Evolutionary conservation across 2,329 filamentous ascomycete species (phyloP), one percentile per base, ranked within the genome.

Genomic region (Pseudogymnoascus sp.): DNA sequence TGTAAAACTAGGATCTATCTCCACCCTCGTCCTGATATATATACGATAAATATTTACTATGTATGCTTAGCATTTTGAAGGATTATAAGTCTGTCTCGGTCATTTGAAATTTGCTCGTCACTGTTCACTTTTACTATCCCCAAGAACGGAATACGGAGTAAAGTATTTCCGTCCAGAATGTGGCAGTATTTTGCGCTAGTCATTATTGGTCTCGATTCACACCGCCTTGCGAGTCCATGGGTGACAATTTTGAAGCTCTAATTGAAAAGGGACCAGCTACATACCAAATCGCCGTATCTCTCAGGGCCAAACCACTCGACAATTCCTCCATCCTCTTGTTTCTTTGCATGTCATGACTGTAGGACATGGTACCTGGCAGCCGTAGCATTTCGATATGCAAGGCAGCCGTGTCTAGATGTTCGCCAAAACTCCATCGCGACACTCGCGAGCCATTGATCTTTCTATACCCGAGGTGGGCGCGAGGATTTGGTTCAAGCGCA

Each of bases 321-420:
- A 59, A 27, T 59, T 59, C 35, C 58, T 31, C 38, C 33, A 38
- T 59, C 35, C 17, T 38, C 13, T 39, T 27, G 13, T 13, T 59
- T 41, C 8, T 39, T 9, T 39, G 35, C 58, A 41, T 59, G 58
- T 39, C 58, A 59, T 59, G 58, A 59, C 33, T 38, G 58, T 41
- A 59, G 58, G 58, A 59, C 10, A 59, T 59, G 58, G 58, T 59
- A 38, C 38, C 58, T 59, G 58, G 58, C 38, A 59, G 58, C 58
- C 58, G 58, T 31, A 17, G 58, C 58, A 59, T 59, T 59, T 39
- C 38, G 38, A 59, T 38, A 59, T 59, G 58, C 58, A 59, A 59
- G 35, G 33, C 58, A 31, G 58, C 35, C 38, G 33, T 59, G 38
- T 59, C 58, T 27, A 59, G 35, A 59, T 39, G 35, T 59, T 41